Evolutionary conservation across 352 stramenopile genomes (phyloP), one percentile per base, ranked within the genome.

Genomic region (Globisporangium cederbergense): DNA sequence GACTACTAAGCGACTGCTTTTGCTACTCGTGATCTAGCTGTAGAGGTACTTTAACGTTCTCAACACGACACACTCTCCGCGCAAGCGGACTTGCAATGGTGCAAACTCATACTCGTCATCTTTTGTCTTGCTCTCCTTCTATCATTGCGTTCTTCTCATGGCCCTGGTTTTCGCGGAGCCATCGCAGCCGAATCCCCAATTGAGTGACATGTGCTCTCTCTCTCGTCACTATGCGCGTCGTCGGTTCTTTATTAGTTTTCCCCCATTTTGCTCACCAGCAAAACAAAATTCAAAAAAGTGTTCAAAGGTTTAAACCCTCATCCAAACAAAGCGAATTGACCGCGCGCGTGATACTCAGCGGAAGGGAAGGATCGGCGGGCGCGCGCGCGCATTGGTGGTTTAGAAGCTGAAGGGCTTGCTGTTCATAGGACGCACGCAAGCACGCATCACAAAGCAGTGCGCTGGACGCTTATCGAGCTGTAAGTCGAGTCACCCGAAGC

Each of bases 1-100:
- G 82, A 91, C 74, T 90, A 93, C 77, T 93, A 90, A 78, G 72
- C 36, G 36, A 11, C 30, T 64, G 34, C n/a, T 42, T 73, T 38
- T 52, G 22, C 40, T 64, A 30, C 16, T 36, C 8, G 22, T 54
- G 20, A 22, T 20, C 32, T 53, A 51, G 59, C 25, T 22, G 18
- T 30, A 36, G 59, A 42, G 43, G 47, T 36, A 45, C 28, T 52
- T 38, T 62, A 68, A 68, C 62, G 55, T 65, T 67, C 58, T 62
- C 40, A 70, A 70, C 32, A 70, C 38, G 50, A 64, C 32, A 36
- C 45, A 38, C 32, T 46, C 11, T 14, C n/a, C 16, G 30, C 30
- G 36, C 52, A 46, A 45, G 52, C 52, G 36, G 52, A 25, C 18
- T 45, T 57, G 62, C 43, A 32, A 52, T 65, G 53, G 54, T 67